Percentiles rank a stretch among this genome's conserved stretches.
Evolutionary conservation across 495 filamentous ascomycete genomes (phyloP).

Genomic region (Sporormia fimetaria): DNA sequence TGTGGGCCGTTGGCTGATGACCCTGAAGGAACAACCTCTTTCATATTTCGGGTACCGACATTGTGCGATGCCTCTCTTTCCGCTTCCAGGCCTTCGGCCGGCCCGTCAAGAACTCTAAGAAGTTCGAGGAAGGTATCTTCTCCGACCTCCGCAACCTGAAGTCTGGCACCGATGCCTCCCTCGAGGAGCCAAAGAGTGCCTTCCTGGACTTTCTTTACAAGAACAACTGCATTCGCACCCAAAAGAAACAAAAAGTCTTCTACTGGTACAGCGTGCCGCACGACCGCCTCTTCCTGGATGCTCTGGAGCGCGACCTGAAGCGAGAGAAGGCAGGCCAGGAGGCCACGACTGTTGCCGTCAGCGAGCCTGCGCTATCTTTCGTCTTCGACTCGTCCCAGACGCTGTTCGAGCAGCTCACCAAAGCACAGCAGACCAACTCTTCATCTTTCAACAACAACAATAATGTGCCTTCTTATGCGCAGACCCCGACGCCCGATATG

Average conservation of each 20-base stretch:
- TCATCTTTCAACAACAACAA: constrained; percentile 88
- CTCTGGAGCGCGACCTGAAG: constrained; percentile 92
- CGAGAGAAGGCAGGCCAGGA: constrained; percentile 99
- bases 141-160: constrained; percentile 97
- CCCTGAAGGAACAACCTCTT: constrained; percentile 86
- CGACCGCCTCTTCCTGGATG: constrained; percentile 93
- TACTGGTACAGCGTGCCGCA: constrained; percentile 99
- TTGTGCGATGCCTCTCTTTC: constrained; percentile 95
- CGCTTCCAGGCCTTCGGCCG: constrained; percentile 97
- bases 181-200: constrained; percentile 96
- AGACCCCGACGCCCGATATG: constrained; percentile 75
- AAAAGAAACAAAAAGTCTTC: constrained; percentile 99
- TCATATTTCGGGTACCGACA: constrained; percentile 97
- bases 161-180: constrained; percentile 94
- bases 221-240: constrained; percentile 98
- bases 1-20: constrained; percentile 20
- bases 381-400: constrained; percentile 99
- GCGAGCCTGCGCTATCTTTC: constrained; percentile 92
- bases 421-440: constrained; percentile 95
- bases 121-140: constrained; percentile 99
- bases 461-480: constrained; percentile 49
- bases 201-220: constrained; percentile 99
- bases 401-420: constrained; percentile 97
- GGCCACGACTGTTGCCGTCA: constrained; percentile 89
- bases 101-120: constrained; percentile 98